Evolutionary conservation across 208 protist genomes (phyloP).

Genomic region (Leishmania aethiopica): DNA sequence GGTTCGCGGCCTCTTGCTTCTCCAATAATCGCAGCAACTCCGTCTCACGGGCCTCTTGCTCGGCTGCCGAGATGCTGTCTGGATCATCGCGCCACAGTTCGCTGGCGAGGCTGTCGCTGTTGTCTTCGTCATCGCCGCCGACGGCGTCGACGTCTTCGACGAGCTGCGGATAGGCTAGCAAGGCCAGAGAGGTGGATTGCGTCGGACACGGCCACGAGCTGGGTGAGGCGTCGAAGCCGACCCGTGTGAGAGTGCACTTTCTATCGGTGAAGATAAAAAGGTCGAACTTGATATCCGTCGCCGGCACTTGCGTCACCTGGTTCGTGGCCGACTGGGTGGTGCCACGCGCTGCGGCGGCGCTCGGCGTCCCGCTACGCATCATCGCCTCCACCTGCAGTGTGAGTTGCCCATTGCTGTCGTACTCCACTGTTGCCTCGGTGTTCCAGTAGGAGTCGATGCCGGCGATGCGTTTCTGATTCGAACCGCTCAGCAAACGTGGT

Average conservation of each 20-base stretch:
- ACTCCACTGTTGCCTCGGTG: slow-evolving; percentile 75
- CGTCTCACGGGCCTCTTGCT: slow-evolving; percentile 34
- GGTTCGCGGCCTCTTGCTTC: slow-evolving; percentile 59
- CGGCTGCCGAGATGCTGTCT: slow-evolving; percentile 19
- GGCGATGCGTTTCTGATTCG: slow-evolving; percentile 62
- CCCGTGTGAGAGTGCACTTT: slow-evolving; percentile 59
- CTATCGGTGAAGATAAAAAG: slow-evolving; percentile 82
- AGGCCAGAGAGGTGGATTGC: slow-evolving; percentile 56
- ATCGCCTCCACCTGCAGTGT: slow-evolving; percentile 80
- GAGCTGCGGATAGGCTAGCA: slow-evolving; percentile 68
- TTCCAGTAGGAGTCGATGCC: slow-evolving; percentile 90
- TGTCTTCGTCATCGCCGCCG: slow-evolving; percentile 45
- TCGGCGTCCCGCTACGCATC: slow-evolving; percentile 47
- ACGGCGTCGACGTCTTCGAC: slow-evolving; percentile 55
- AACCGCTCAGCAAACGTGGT: slow-evolving; percentile 49
- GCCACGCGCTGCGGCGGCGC: background rate
- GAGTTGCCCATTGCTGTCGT: slow-evolving; percentile 51
- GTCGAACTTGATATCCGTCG: slow-evolving; percentile 71
- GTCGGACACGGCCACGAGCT: slow-evolving; percentile 74
- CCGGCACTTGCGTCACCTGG: slow-evolving; percentile 47
- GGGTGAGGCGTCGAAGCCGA: slow-evolving; percentile 73
- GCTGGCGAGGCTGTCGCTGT: slow-evolving; percentile 34
- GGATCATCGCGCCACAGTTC: slow-evolving; percentile 34
- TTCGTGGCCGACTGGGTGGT: background rate
- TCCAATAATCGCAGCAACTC: slow-evolving; percentile 61